Percentiles rank a stretch among this genome's conserved stretches.
These are phyloP conservation scores for Elongisporangium senticosum DNA, from an alignment of 352 stramenopile species.

Conservation along the genomic window DNA sequence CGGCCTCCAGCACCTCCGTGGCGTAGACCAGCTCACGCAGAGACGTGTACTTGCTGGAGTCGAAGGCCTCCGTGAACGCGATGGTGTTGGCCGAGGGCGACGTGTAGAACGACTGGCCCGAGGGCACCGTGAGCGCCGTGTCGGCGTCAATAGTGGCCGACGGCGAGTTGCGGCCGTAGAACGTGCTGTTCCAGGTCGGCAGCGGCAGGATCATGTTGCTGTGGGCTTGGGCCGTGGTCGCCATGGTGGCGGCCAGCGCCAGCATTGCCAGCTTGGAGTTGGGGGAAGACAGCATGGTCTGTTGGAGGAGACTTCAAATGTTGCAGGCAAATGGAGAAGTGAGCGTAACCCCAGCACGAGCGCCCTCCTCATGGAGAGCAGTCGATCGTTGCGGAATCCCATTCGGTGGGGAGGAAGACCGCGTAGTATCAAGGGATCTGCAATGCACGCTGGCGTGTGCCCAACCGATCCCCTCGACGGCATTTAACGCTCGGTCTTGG, in stretches of 20 bases:
- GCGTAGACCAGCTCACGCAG: slow-evolving; percentile 14
- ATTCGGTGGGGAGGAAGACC: background rate
- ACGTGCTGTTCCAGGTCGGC: slow-evolving; percentile 25
- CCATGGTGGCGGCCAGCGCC: slow-evolving; percentile 2
- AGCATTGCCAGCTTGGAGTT: slow-evolving; percentile 1
- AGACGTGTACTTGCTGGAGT: slow-evolving; percentile 12
- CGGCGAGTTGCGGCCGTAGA: slow-evolving; percentile 35
- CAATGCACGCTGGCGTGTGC: background rate
- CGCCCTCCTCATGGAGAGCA: background rate
- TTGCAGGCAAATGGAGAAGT: background rate
- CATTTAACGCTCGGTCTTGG: background rate
- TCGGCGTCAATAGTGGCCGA: slow-evolving; percentile 37
- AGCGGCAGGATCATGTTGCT: slow-evolving; percentile 38
- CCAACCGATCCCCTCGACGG: background rate
- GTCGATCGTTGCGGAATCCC: background rate
- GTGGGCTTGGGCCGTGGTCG: slow-evolving; percentile 23
- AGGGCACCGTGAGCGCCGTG: slow-evolving; percentile 22
- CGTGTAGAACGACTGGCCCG: slow-evolving; percentile 30
- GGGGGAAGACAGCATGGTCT: slow-evolving; percentile 6
- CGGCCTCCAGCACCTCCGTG: slow-evolving; percentile 14
- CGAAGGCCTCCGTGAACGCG: slow-evolving; percentile 9
- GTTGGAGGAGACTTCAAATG: background rate
- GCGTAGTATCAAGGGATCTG: background rate
- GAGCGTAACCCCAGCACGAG: background rate
- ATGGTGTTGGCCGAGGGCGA: slow-evolving; percentile 10